Base-by-base conservation (phyloP, 73 alveolate genomes). In the Symbiodinium pilosum region DNA sequence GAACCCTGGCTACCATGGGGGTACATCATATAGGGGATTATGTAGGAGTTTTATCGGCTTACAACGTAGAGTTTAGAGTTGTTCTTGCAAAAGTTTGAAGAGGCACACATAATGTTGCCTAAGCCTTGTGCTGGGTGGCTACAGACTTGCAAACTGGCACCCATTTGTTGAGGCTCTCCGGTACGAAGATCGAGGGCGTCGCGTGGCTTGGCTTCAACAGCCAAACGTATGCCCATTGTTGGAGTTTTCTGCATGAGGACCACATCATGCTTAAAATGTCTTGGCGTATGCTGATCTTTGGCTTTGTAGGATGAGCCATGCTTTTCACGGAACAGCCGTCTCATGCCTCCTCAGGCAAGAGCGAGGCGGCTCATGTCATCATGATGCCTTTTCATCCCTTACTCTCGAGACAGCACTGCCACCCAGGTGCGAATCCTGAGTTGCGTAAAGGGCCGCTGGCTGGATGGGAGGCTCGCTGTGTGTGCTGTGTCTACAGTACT, bases 391-490 rank as follows among this genome's bases (percentile, higher is more conserved):
- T n/a, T n/a, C n/a, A n/a, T n/a, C n/a, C n/a, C n/a, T n/a, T n/a
- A n/a, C n/a, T n/a, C n/a, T n/a, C n/a, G n/a, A n/a, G n/a, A n/a
- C n/a, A n/a, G n/a, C n/a, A n/a, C n/a, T n/a, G n/a, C n/a, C 14
- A 43, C 85, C 6, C n/a, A 89, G 95, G 95, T 89, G 95, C 95
- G 95, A 89, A 89, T 89, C 95, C 95, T 89, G 95, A 89, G 95
- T 89, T 89, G 95, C 95, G 54, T 89, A 89, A 51, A 89, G 95
- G 95, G 95, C 95, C 95, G 95, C 95, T 89, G 44, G 75, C 64
- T 77, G 87, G 87, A 24, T 39, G 51, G 87, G 54, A 77, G 52
- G 87, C 87, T 20, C 1, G 54, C 32, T 47, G 59, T n/a, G n/a
- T n/a, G n/a, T n/a, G n/a, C n/a, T n/a, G n/a, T n/a, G n/a, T n/a